phyloP scores from a whole-genome alignment of 148 eudicot species.

The Persicaria maculosa region DNA sequence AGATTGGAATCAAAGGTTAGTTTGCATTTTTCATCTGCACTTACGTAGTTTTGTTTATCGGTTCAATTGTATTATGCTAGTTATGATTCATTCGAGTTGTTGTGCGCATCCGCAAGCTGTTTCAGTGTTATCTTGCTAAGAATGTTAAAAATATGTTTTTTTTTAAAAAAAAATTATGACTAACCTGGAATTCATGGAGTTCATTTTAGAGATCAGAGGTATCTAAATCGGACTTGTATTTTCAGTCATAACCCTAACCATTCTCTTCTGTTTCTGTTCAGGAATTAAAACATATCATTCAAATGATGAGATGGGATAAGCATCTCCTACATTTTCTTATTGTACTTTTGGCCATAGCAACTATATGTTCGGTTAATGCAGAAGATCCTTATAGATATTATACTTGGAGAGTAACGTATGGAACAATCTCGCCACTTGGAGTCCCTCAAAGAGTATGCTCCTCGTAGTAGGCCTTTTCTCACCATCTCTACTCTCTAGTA shows the following conservation, averaged over 20 bases:
- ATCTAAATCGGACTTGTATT: not conserved
- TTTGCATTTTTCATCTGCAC: not conserved
- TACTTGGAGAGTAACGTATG: constrained; percentile 56
- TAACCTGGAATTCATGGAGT: not conserved
- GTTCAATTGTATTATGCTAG: not conserved
- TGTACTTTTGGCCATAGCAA: constrained; percentile 41
- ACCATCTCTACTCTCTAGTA: not conserved
- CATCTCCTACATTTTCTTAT: constrained; percentile 23
- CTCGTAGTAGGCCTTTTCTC: not conserved
- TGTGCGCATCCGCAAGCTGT: too few species aligned
- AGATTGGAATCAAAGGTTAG: constrained; percentile 2
- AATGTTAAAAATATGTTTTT: too few species aligned
- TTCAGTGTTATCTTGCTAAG: too few species aligned
- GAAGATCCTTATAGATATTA: constrained; percentile 62
- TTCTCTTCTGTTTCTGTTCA: constrained; percentile 4
- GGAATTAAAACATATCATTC: constrained; percentile 13
- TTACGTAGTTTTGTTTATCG: not conserved
- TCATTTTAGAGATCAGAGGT: not conserved
- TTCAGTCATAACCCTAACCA: not conserved
- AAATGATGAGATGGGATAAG: constrained; percentile 29
- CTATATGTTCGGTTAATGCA: constrained; percentile 36
- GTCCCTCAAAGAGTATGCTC: constrained; percentile 47
- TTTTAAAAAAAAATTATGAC: too few species aligned
- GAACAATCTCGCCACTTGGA: constrained; percentile 60
- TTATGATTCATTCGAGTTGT: not conserved